These are phyloP conservation scores for Marvania coccoides DNA, from an alignment of 139 green algal genomes.

Conservation along the genomic window DNA sequence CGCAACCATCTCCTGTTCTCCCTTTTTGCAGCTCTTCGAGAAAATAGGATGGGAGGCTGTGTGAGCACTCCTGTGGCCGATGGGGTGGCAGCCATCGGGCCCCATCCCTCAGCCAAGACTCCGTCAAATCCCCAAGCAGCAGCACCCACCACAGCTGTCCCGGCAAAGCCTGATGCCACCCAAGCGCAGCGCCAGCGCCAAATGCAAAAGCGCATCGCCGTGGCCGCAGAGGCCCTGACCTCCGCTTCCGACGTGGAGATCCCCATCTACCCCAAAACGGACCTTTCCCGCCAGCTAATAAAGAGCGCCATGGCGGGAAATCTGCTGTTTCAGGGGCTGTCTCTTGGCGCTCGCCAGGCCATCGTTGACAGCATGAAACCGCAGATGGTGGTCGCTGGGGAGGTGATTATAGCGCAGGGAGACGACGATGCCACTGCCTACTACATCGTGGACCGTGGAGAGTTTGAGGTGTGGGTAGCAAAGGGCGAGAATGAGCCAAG, in stretches of 20 bases:
- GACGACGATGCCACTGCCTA: slow-evolving; percentile 49
- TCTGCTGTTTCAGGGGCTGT: slow-evolving; percentile 70
- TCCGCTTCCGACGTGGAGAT: slow-evolving; percentile 29
- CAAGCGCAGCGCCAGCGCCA: too few relatives aligned
- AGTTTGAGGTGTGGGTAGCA: slow-evolving; percentile 43
- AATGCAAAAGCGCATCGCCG: slow-evolving; percentile 43
- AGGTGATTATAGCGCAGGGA: slow-evolving; percentile 65
- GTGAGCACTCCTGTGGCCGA: too few relatives aligned
- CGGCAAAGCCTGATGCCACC: too few relatives aligned
- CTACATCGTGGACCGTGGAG: slow-evolving; percentile 55
- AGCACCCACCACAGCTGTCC: too few relatives aligned
- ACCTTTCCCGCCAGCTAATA: slow-evolving; percentile 8
- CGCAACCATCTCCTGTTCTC: too few relatives aligned
- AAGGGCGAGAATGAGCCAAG: slow-evolving; percentile 2
- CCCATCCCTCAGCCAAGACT: too few relatives aligned
- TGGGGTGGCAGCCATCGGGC: too few relatives aligned
- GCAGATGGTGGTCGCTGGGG: slow-evolving; percentile 30
- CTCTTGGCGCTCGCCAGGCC: slow-evolving; percentile 44
- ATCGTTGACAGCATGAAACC: slow-evolving; percentile 71
- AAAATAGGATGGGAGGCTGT: too few relatives aligned
- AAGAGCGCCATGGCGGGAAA: slow-evolving; percentile 48
- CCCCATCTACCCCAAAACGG: slow-evolving; percentile 29
- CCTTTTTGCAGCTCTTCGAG: too few relatives aligned
- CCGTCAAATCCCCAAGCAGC: too few relatives aligned
- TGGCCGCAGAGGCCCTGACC: slow-evolving; percentile 40